Conservation (phyloP, 257 asterid species). For the Pogostemon cablin region DNA sequence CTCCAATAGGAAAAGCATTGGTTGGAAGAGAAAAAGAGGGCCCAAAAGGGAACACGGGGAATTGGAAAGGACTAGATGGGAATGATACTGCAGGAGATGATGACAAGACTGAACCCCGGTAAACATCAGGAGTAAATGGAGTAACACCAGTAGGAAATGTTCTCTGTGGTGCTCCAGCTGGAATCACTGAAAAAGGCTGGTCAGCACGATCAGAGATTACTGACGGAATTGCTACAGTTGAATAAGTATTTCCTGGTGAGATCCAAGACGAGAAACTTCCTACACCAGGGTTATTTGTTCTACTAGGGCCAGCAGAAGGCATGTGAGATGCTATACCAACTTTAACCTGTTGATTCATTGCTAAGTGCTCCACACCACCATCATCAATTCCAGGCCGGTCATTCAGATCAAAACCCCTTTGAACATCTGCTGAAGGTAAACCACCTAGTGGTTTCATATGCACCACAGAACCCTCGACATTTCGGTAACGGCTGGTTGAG, state of each 20-base stretch:
- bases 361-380: conserved; percentile 30
- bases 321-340: conserved; percentile 50
- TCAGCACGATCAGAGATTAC: conserved; percentile 65
- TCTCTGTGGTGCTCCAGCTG: conserved; percentile 68
- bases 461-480: conserved; percentile 35
- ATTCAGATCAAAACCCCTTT: conserved; percentile 59
- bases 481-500: conserved; percentile 40
- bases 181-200: conserved; percentile 44
- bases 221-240: conserved; percentile 53
- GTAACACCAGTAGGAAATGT: conserved; percentile 57
- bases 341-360: conserved; percentile 38
- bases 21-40: conserved; percentile 63
- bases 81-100: conserved; percentile 74
- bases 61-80: conserved; percentile 68
- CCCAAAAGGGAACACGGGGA: conserved; percentile 60
- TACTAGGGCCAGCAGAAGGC: conserved; percentile 44
- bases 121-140: conserved; percentile 56
- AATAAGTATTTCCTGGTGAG: conserved; percentile 63
- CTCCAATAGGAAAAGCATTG: conserved; percentile 54
- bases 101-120: conserved; percentile 82
- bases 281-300: conserved; percentile 42
- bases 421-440: conserved; percentile 37
- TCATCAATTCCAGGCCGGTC: conserved; percentile 52
- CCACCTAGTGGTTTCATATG: conserved; percentile 30
- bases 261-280: conserved; percentile 77